These are phyloP conservation scores for Tardiomyces digboiensis DNA, from an alignment of 1,139 yeast genomes.

Conservation along the genomic window DNA sequence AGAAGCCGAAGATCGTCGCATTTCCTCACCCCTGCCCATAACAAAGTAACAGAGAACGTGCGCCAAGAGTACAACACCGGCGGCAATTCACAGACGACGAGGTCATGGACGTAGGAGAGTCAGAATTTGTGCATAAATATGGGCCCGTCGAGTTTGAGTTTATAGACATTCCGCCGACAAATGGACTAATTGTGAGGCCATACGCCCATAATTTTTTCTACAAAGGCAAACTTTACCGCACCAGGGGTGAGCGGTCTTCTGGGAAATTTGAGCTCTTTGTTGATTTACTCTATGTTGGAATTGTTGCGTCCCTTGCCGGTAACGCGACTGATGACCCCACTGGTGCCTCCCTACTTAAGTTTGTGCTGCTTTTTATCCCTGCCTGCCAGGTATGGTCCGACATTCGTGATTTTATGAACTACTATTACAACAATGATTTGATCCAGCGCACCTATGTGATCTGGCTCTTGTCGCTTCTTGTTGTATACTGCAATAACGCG, in stretches of 20 bases:
- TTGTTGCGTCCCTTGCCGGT: slow-evolving; percentile 51
- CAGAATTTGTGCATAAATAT: slow-evolving; percentile 1
- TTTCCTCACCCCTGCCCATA: no score
- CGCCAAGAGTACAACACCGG: no score
- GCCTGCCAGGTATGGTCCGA: slow-evolving; percentile 60
- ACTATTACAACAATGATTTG: slow-evolving; percentile 54
- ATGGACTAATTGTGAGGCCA: slow-evolving; percentile 34
- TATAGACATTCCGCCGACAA: not conserved
- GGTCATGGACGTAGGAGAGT: not conserved
- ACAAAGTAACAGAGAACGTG: no score
- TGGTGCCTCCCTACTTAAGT: slow-evolving; percentile 39
- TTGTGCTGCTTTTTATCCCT: slow-evolving; percentile 44
- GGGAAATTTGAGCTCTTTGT: slow-evolving; percentile 48
- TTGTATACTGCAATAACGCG: slow-evolving; percentile 45
- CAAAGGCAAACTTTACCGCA: slow-evolving; percentile 47
- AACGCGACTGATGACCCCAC: slow-evolving; percentile 43
- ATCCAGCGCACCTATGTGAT: slow-evolving; percentile 44
- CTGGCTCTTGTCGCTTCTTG: slow-evolving; percentile 44
- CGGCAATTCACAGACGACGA: no score
- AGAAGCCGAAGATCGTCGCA: no score
- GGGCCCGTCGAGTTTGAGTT: slow-evolving; percentile 1
- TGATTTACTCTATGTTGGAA: slow-evolving; percentile 57
- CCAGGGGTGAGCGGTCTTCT: slow-evolving; percentile 45
- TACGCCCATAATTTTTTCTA: slow-evolving; percentile 55
- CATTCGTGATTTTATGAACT: slow-evolving; percentile 54